Percentiles rank a stretch among this genome's conserved stretches.
These are phyloP conservation scores for Suhomyces canberraensis DNA, from an alignment of 805 yeast species.

Conservation along the genomic window DNA sequence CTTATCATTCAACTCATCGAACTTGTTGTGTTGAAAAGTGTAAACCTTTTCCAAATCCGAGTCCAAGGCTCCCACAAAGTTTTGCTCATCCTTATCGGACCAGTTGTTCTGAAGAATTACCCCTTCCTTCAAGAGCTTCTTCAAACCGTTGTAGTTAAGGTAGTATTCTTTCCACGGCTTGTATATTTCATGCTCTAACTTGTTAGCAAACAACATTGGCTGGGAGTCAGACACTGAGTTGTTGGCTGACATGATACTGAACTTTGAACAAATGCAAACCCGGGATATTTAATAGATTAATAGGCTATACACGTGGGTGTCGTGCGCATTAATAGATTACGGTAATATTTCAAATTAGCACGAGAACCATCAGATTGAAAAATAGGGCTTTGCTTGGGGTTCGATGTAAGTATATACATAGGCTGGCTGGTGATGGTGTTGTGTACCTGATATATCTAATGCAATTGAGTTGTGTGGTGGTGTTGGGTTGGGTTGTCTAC, in stretches of 20 bases:
- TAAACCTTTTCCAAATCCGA: conserved; percentile 74
- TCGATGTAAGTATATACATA: too few relatives aligned
- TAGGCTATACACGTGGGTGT: background rate
- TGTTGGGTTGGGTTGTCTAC: too few relatives aligned
- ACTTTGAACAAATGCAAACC: background rate
- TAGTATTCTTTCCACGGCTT: conserved; percentile 84
- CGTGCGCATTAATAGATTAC: background rate
- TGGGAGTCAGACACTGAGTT: conserved; percentile 6
- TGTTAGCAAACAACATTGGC: conserved; percentile 81
- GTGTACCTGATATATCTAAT: too few relatives aligned
- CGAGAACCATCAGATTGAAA: too few relatives aligned
- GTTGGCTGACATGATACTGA: background rate
- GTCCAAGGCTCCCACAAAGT: conserved; percentile 65
- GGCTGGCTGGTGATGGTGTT: too few relatives aligned
- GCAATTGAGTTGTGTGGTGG: too few relatives aligned
- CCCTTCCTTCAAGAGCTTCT: conserved; percentile 67
- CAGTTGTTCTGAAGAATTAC: conserved; percentile 49
- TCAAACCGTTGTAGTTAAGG: conserved; percentile 61
- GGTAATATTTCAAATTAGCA: too few relatives aligned
- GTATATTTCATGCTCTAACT: conserved; percentile 75
- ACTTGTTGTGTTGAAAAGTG: conserved; percentile 65
- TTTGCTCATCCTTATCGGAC: conserved; percentile 70
- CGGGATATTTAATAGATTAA: background rate
- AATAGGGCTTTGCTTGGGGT: too few relatives aligned
- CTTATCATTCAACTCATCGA: conserved; percentile 61